A percentile compares a stretch with the other conserved stretches of the same genome.
These are phyloP conservation scores for Podosphaera fusca DNA, from an alignment of 2,329 filamentous ascomycete genomes.

Conservation along the genomic window DNA sequence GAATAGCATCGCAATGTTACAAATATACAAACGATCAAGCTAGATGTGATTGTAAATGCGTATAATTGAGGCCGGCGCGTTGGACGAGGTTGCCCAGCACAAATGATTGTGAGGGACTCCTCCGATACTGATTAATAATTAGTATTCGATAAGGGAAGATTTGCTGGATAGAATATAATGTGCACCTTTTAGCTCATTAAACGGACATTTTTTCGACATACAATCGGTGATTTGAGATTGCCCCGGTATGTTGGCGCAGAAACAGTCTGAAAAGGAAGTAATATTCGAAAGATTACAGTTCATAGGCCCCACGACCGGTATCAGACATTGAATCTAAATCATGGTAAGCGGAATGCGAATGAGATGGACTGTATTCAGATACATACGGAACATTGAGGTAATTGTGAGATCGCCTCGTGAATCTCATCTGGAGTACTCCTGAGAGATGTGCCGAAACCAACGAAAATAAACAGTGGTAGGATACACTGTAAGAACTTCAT, in stretches of 20 bases:
- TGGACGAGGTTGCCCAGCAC: neutral
- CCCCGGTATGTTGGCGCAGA: neutral
- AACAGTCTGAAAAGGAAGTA: neutral
- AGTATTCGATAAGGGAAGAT: neutral
- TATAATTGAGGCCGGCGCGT: neutral
- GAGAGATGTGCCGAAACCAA: neutral
- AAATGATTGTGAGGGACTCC: neutral
- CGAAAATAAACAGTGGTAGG: no score
- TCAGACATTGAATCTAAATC: neutral
- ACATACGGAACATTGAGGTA: neutral
- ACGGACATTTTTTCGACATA: neutral
- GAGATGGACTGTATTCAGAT: neutral
- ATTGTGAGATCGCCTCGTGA: neutral
- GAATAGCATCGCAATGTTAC: neutral
- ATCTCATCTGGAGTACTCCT: neutral
- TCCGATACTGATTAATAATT: neutral
- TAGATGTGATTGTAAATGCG: neutral
- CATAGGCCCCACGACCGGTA: neutral
- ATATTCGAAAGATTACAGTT: neutral
- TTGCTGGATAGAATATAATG: neutral
- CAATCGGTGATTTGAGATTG: neutral
- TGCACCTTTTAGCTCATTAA: neutral
- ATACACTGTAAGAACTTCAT: no score
- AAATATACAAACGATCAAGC: neutral
- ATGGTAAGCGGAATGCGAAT: neutral